Evolutionary conservation across 2,329 filamentous ascomycete genomes (phyloP).

Genomic region (Fusarium zealandicum): DNA sequence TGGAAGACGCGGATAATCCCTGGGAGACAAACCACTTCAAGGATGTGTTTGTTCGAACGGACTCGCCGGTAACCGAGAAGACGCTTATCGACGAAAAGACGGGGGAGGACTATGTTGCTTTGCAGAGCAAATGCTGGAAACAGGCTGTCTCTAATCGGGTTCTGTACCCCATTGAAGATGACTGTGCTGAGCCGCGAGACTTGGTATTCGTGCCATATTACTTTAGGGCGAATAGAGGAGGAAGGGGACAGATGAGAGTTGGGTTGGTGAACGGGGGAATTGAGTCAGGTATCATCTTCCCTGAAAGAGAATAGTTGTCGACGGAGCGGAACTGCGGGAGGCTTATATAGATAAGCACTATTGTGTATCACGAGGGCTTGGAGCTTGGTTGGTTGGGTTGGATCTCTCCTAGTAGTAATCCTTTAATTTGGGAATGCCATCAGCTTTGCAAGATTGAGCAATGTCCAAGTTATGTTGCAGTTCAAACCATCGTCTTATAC

Average conservation of each 20-base stretch:
- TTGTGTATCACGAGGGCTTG: too few species aligned
- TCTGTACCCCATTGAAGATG: background rate
- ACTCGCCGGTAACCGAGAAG: slow-evolving; percentile 10
- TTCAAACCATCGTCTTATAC: too few species aligned
- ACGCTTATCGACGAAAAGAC: slow-evolving; percentile 7
- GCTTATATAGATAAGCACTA: too few species aligned
- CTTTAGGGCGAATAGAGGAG: slow-evolving; percentile 20
- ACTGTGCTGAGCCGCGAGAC: background rate
- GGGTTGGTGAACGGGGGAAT: slow-evolving; percentile 17
- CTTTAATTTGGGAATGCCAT: too few species aligned
- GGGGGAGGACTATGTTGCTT: slow-evolving; percentile 11
- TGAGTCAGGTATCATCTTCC: slow-evolving; percentile 10
- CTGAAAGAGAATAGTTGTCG: slow-evolving; percentile 3
- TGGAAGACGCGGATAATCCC: slow-evolving; percentile 64
- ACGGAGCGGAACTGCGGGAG: background rate
- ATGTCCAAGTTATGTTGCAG: too few species aligned
- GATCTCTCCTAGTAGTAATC: too few species aligned
- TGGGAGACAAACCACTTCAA: slow-evolving; percentile 66
- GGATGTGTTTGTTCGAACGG: slow-evolving; percentile 36
- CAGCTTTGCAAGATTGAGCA: too few species aligned
- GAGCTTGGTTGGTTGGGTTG: too few species aligned
- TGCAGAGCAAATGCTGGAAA: slow-evolving; percentile 17
- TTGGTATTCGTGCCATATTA: slow-evolving; percentile 17
- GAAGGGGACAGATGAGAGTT: slow-evolving; percentile 29
- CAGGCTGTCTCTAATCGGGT: background rate